Percentiles rank a stretch among this genome's conserved stretches.
Evolutionary conservation across 352 stramenopile genomes (phyloP).

Genomic region (Pythium phragmitis): DNA sequence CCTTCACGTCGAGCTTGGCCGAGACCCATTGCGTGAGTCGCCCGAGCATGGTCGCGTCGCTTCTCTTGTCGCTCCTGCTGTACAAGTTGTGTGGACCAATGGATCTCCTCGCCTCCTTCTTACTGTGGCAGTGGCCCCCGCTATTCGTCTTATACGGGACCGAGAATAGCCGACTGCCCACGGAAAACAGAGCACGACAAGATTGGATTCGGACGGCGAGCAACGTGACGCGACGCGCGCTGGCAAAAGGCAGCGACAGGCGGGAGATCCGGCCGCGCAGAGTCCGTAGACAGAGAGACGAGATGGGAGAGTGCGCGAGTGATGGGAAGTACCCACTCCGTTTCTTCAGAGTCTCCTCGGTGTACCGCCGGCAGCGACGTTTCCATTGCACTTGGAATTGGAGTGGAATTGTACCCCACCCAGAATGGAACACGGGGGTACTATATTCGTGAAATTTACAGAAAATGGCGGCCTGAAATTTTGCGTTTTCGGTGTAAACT

Average conservation of each 20-base stretch:
- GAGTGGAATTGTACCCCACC: conserved; percentile 23
- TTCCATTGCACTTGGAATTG: conserved; percentile 25
- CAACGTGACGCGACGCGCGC: conserved; percentile 7
- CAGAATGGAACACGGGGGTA: conserved; percentile 6
- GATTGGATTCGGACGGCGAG: background rate
- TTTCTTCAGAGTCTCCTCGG: conserved; percentile 1
- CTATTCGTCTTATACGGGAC: conserved; percentile 12
- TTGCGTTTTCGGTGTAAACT: background rate
- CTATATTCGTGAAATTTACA: conserved; percentile 5
- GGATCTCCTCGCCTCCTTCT: background rate
- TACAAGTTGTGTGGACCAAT: background rate
- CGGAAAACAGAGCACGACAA: background rate
- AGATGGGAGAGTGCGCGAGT: background rate
- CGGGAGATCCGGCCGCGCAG: too few relatives aligned
- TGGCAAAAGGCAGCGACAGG: background rate
- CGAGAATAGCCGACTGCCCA: conserved; percentile 12
- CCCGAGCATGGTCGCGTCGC: conserved; percentile 42
- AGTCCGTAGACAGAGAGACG: too few relatives aligned
- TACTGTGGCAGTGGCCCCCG: background rate
- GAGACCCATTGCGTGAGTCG: conserved; percentile 69
- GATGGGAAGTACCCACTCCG: background rate
- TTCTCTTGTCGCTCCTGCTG: too few relatives aligned
- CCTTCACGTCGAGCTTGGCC: conserved; percentile 52
- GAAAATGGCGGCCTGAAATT: too few relatives aligned
- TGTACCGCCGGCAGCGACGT: conserved; percentile 16